Conservation (phyloP, 495 filamentous ascomycete species). For the Platismatia glauca region DNA sequence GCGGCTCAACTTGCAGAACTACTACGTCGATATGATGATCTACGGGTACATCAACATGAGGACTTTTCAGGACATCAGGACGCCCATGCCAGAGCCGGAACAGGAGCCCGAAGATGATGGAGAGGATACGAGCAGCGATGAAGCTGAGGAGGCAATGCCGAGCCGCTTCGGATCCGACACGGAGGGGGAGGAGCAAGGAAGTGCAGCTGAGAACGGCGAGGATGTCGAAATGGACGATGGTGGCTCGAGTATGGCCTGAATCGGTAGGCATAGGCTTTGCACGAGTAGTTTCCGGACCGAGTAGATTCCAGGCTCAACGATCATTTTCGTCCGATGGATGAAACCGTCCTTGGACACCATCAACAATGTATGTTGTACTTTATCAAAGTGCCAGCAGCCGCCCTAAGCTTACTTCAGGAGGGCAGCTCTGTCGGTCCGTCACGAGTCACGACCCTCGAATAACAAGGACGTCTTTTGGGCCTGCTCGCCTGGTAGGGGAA, state of each 20-base stretch:
- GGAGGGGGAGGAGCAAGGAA: constrained; percentile 6
- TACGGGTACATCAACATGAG: constrained; percentile 44
- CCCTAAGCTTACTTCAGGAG: no score
- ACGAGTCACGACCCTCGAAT: no score
- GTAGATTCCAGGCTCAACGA: background rate
- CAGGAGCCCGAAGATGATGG: constrained; percentile 1
- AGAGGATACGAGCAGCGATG: background rate
- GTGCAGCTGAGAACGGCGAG: background rate
- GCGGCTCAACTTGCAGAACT: constrained; percentile 35
- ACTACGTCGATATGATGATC: constrained; percentile 41
- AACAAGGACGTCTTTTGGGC: no score
- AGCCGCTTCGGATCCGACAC: background rate
- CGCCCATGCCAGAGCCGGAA: constrained; percentile 17
- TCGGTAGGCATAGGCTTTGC: background rate
- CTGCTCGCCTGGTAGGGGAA: no score
- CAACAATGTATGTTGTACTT: no score
- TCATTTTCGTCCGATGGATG: no score
- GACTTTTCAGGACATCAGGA: constrained; percentile 32
- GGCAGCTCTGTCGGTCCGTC: no score
- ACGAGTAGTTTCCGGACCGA: background rate
- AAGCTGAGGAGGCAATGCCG: constrained; percentile 1
- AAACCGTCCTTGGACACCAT: no score
- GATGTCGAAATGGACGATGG: background rate
- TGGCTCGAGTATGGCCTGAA: background rate
- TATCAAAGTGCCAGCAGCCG: no score